These are phyloP conservation scores for Spiromastix sp. DNA, from an alignment of 2,329 filamentous ascomycete species.

Conservation along the genomic window DNA sequence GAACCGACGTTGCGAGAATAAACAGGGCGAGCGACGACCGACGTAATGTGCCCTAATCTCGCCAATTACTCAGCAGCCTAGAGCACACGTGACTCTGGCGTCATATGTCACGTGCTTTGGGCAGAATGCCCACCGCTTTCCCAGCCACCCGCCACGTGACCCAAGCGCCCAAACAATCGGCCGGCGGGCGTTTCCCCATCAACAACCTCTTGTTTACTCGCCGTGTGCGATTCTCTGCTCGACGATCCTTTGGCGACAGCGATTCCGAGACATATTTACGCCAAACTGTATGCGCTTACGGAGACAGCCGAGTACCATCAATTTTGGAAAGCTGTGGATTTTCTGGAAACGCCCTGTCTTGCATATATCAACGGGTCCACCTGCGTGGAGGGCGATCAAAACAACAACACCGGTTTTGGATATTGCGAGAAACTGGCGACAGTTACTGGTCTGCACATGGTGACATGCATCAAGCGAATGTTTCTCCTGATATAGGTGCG, in stretches of 20 bases:
- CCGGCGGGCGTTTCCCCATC: constrained; percentile 15
- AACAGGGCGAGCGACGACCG: no score
- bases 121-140: no score
- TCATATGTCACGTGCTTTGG: no score
- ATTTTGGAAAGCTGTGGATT: neutral
- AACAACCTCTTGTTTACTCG: constrained; percentile 14
- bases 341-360: no score
- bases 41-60: no score
- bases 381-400: constrained; percentile 4
- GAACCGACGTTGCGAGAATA: no score
- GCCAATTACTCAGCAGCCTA: no score
- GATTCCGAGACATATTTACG: constrained; percentile 1
- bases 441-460: neutral
- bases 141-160: no score
- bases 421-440: constrained; percentile 9
- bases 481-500: constrained; percentile 26
- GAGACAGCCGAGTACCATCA: no score
- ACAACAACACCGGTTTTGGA: neutral
- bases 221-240: no score
- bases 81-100: no score
- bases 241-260: constrained; percentile 4
- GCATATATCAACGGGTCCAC: no score
- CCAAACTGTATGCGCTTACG: neutral
- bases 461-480: constrained; percentile 13
- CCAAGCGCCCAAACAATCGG: constrained; percentile 3